Evolutionary conservation across 352 stramenopile genomes (phyloP).

Genomic region (Phytophthora pluvialis): DNA sequence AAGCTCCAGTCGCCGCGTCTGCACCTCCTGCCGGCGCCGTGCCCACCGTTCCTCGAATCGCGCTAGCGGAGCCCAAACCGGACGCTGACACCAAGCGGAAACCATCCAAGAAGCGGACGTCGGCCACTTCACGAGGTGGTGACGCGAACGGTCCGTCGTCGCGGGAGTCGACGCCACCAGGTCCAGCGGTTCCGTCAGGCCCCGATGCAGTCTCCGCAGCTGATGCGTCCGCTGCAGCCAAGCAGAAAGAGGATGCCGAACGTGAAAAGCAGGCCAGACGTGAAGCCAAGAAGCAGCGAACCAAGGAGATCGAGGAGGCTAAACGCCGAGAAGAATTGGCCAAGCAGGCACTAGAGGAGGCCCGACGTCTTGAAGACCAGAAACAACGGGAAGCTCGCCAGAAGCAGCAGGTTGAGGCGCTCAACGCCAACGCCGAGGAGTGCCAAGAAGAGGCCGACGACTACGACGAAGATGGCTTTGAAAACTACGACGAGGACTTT

Average conservation of each 20-base stretch:
- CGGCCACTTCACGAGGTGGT: slow-evolving; percentile 16
- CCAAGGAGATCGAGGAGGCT: slow-evolving; percentile 58
- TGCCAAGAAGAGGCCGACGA: slow-evolving; percentile 71
- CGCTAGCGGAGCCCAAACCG: slow-evolving; percentile 53
- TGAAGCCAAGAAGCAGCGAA: slow-evolving; percentile 62
- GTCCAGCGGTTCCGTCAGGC: slow-evolving; percentile 14
- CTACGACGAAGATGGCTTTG: slow-evolving; percentile 75
- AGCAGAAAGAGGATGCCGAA: slow-evolving; percentile 47
- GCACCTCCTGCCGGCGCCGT: slow-evolving; percentile 24
- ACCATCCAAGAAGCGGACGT: slow-evolving; percentile 58
- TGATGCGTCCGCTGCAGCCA: slow-evolving; percentile 28
- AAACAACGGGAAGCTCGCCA: slow-evolving; percentile 50
- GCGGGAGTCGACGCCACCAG: slow-evolving; percentile 13
- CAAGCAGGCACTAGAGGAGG: slow-evolving; percentile 55
- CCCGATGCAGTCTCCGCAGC: slow-evolving; percentile 11
- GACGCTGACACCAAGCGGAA: slow-evolving; percentile 36
- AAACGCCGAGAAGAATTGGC: slow-evolving; percentile 58
- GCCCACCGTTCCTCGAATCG: slow-evolving; percentile 49
- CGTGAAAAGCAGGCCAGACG: slow-evolving; percentile 44
- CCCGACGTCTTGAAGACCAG: slow-evolving; percentile 52
- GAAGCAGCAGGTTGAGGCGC: slow-evolving; percentile 53
- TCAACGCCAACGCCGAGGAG: slow-evolving; percentile 79
- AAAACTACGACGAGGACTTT: slow-evolving; percentile 72
- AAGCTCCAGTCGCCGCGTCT: slow-evolving; percentile 11
- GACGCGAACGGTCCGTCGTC: neutral